These are phyloP conservation scores for Aspergillus haitiensis DNA, from an alignment of 495 filamentous ascomycete species.

Conservation along the genomic window DNA sequence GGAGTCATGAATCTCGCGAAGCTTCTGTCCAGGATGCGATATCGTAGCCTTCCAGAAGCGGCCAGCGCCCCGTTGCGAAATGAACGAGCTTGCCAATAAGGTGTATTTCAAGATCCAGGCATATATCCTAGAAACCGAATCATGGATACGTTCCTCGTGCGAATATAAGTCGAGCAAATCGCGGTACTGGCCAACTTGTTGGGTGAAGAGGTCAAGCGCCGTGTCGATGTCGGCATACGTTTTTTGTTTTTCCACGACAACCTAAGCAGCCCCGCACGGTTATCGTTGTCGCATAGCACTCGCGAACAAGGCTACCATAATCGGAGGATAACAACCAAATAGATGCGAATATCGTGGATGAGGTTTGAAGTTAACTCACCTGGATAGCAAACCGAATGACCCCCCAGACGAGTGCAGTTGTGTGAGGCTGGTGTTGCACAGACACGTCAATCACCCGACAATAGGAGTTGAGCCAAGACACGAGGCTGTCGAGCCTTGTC, in stretches of 20 bases:
- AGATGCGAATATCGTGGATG: background rate
- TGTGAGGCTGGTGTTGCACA: background rate
- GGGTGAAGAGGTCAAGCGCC: background rate
- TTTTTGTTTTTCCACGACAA: background rate
- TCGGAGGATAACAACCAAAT: background rate
- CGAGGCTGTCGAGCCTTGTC: background rate
- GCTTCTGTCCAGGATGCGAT: background rate
- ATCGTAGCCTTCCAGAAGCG: background rate
- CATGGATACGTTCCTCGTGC: background rate
- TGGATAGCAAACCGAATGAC: background rate
- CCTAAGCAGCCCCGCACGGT: no score
- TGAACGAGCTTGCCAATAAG: background rate
- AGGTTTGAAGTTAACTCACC: background rate
- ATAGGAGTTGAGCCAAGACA: background rate
- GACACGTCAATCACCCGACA: background rate
- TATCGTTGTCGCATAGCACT: no score
- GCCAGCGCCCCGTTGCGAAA: background rate
- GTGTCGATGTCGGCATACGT: background rate
- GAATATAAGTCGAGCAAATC: background rate
- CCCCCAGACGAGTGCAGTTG: background rate
- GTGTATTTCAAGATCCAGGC: background rate
- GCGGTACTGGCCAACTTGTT: background rate
- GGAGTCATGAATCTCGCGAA: background rate
- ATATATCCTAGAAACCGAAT: background rate
- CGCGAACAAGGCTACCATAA: background rate